Evolutionary conservation across 768 basidiomycete genomes (phyloP), one percentile per base, ranked within the genome.

Genomic region (Boletus vermiculosoides): DNA sequence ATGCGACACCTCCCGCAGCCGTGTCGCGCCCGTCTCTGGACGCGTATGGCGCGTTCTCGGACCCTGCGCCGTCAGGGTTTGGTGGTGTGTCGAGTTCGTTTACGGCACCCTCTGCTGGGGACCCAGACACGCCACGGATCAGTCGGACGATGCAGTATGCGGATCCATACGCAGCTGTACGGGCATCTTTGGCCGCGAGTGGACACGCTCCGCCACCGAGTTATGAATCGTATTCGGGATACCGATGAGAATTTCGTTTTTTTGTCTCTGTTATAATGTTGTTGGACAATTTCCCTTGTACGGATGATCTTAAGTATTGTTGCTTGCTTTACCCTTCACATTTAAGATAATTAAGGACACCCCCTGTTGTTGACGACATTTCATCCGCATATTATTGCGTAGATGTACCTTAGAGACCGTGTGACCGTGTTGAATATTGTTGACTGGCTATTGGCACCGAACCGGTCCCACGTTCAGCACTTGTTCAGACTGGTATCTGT

Each of bases 91-190:
- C 76, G 2, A 73, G 70, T 30, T 70, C 73, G 51, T 62, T 59
- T 42, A 64, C 64, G n/a, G 72, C 68, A 4, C 65, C 80, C 2
- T 65, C 78, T 16, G 57, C 72, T 11, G 57, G 55, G 12, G 70
- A 72, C 8, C 52, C 64, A 22, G 73, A 63, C 16, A 69, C 76
- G 0, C 77, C 80, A 30, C 81, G 84, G 28, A 76, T 94, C 39
- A 94, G 92, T 71, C 76, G 92, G 69, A 95, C 94, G 52, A 94
- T 96, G 93, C 92, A 94, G 70, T 91, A 93, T 65, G 92, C 91
- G 23, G 88, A 94, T 66, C 92, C 92, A 10, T 94, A 93, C 66
- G 88, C 90, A 13, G 87, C 87, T 12, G 89, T 93, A 36, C 80
- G 89, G 18, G 86, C 87, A 9, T 78, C 80, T 5, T 71, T 89